Evolutionary conservation across 2,329 filamentous ascomycete genomes (phyloP).

Genomic region (Colletotrichum echinochloae): DNA sequence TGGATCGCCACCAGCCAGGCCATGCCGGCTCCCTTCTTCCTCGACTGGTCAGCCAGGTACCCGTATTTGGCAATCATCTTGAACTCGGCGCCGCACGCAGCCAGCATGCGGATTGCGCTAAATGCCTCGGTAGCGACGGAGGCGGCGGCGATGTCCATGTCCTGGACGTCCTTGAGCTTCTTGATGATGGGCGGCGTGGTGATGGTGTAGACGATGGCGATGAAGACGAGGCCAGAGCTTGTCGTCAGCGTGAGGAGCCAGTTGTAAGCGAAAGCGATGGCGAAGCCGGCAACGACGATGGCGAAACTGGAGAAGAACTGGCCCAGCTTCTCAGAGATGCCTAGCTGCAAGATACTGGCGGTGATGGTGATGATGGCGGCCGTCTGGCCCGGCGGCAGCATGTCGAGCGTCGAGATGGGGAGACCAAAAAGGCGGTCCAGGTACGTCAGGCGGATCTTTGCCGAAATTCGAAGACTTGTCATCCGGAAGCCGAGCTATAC

Average conservation of each 20-base stretch:
- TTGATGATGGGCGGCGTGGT: conserved; percentile 50
- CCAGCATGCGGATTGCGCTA: conserved; percentile 56
- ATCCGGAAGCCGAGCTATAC: conserved; percentile 59
- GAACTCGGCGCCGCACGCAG: conserved; percentile 56
- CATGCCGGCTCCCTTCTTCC: conserved; percentile 46
- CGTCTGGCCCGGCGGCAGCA: conserved; percentile 62
- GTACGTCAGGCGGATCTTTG: conserved; percentile 62
- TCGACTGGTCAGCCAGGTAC: conserved; percentile 51
- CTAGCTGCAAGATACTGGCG: conserved; percentile 64
- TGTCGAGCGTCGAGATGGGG: conserved; percentile 61
- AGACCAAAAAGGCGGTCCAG: conserved; percentile 61
- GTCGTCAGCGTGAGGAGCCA: conserved; percentile 65
- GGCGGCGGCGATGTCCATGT: conserved; percentile 52
- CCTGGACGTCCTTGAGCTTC: conserved; percentile 49
- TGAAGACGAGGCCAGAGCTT: conserved; percentile 58
- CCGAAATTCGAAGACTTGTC: conserved; percentile 62
- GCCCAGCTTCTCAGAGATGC: conserved; percentile 64
- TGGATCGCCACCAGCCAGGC: conserved; percentile 44
- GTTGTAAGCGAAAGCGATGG: conserved; percentile 63
- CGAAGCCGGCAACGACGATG: conserved; percentile 58
- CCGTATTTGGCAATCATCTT: conserved; percentile 52
- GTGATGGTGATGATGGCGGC: conserved; percentile 64
- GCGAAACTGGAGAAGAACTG: conserved; percentile 56
- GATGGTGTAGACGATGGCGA: conserved; percentile 49
- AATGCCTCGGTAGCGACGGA: conserved; percentile 57